These are phyloP conservation scores for Agaricus blazei DNA, from an alignment of 768 basidiomycete genomes.

Conservation along the genomic window DNA sequence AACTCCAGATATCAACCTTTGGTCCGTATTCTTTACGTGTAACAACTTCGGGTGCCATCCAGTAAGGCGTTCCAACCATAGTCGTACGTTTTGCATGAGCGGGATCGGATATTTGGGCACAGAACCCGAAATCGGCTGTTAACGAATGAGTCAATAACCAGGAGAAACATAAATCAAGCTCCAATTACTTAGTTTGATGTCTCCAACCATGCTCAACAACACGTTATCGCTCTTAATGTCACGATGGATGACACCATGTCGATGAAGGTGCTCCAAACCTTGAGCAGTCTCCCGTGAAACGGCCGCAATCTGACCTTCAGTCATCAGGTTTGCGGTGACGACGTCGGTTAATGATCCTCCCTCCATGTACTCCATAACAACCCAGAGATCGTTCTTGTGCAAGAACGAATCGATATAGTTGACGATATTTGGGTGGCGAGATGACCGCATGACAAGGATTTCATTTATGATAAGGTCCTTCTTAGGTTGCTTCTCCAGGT, in stretches of 20 bases:
- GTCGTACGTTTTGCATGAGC: slow-evolving; percentile 90
- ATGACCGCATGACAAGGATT: slow-evolving; percentile 97
- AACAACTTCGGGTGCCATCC: slow-evolving; percentile 99
- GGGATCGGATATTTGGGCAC: slow-evolving; percentile 91
- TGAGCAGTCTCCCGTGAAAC: slow-evolving; percentile 91
- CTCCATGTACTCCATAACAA: slow-evolving; percentile 99
- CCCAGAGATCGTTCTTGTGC: slow-evolving; percentile 97
- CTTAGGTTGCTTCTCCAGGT: slow-evolving; percentile 98
- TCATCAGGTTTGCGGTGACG: slow-evolving; percentile 94
- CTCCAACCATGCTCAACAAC: slow-evolving; percentile 84
- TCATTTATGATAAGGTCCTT: slow-evolving; percentile 99
- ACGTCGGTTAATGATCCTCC: slow-evolving; percentile 93
- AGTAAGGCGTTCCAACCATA: slow-evolving; percentile 98
- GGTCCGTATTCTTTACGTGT: slow-evolving; percentile 97
- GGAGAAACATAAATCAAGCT: neutral
- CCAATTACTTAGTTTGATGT: slow-evolving; percentile 94
- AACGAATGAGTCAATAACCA: slow-evolving; percentile 7
- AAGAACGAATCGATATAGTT: slow-evolving; percentile 99
- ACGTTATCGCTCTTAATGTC: slow-evolving; percentile 99
- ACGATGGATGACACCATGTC: slow-evolving; percentile 96
- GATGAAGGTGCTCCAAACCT: slow-evolving; percentile 90
- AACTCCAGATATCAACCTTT: slow-evolving; percentile 97
- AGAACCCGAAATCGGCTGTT: slow-evolving; percentile 97
- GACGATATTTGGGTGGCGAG: slow-evolving; percentile 97
- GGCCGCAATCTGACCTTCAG: slow-evolving; percentile 97